Evolutionary conservation across 805 yeast species (phyloP).

Genomic region (Lipomyces starkeyi): DNA sequence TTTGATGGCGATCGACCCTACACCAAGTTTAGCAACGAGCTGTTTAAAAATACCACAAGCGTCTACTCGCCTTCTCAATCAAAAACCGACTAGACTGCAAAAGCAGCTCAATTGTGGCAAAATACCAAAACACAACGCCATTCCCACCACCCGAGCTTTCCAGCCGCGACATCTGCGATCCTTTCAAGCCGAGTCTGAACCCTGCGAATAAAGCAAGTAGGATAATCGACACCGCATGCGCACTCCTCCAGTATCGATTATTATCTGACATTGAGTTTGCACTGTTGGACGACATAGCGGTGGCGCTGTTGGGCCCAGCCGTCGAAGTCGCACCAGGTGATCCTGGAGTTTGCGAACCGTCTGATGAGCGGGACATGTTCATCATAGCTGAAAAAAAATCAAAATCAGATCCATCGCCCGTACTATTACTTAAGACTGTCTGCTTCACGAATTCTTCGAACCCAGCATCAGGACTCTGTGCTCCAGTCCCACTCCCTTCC

Average conservation of each 20-base stretch:
- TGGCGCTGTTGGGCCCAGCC: neutral
- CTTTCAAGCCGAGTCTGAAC: slow-evolving; percentile 17
- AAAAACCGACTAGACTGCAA: slow-evolving; percentile 33
- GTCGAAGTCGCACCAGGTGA: neutral
- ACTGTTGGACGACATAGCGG: neutral
- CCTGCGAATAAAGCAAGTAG: slow-evolving; percentile 26
- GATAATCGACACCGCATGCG: slow-evolving; percentile 21
- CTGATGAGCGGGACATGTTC: slow-evolving; percentile 18
- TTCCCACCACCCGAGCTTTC: slow-evolving; percentile 22
- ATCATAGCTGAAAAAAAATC: slow-evolving; percentile 20
- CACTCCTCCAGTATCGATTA: slow-evolving; percentile 17
- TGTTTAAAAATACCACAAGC: neutral
- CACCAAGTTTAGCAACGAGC: neutral
- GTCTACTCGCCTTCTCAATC: slow-evolving; percentile 29
- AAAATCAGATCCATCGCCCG: slow-evolving; percentile 14
- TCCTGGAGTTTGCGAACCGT: slow-evolving; percentile 3
- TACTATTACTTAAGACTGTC: slow-evolving; percentile 8
- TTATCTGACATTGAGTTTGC: slow-evolving; percentile 6
- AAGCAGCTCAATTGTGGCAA: slow-evolving; percentile 28
- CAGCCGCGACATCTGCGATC: slow-evolving; percentile 25
- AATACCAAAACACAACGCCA: slow-evolving; percentile 27
- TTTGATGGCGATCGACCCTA: slow-evolving; percentile 39
- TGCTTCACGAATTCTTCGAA: slow-evolving; percentile 22
- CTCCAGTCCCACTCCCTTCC: neutral
- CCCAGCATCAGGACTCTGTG: slow-evolving; percentile 15